Percentiles rank a stretch among this genome's conserved stretches.
Evolutionary conservation across 2,329 filamentous ascomycete species (phyloP).

Genomic region (Scedosporium apiospermum): DNA sequence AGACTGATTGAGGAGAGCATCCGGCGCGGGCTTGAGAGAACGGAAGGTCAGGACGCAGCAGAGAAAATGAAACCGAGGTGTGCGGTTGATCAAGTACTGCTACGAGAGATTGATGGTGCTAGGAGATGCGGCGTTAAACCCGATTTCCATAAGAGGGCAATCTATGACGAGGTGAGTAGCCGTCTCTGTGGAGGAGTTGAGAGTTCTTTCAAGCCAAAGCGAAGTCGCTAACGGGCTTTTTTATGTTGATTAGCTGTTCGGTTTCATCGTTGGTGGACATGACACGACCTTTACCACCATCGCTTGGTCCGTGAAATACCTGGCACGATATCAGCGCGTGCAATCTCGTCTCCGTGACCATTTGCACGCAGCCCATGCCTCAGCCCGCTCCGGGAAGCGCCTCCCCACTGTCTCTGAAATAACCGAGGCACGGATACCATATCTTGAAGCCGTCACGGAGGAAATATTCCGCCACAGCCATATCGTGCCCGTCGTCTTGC

Average conservation of each 20-base stretch:
- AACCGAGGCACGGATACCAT: constrained; percentile 14
- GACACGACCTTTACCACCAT: constrained; percentile 21
- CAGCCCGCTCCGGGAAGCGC: constrained; percentile 13
- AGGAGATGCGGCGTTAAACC: constrained; percentile 18
- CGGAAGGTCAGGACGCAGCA: constrained; percentile 12
- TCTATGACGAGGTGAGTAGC: constrained; percentile 18
- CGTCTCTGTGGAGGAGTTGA: too few species aligned
- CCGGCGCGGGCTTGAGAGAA: constrained; percentile 14
- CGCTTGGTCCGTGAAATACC: constrained; percentile 17
- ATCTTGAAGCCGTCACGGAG: constrained; percentile 21
- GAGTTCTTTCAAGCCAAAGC: constrained; percentile 5
- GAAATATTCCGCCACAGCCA: constrained; percentile 19
- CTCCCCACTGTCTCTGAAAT: constrained; percentile 16
- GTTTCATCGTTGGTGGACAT: constrained; percentile 21
- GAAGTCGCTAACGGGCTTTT: constrained; percentile 9
- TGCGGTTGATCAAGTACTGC: constrained; percentile 22
- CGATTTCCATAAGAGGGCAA: constrained; percentile 15
- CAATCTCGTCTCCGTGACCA: constrained; percentile 15
- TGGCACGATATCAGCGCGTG: constrained; percentile 8
- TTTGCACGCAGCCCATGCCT: constrained; percentile 10
- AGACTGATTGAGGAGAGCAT: constrained; percentile 14
- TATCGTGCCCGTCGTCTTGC: constrained; percentile 9
- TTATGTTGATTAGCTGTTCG: constrained; percentile 4
- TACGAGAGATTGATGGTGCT: constrained; percentile 21
- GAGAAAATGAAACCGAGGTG: constrained; percentile 13